phyloP scores from a whole-genome alignment of 495 filamentous ascomycete species.

The Aspergillus affinis region DNA sequence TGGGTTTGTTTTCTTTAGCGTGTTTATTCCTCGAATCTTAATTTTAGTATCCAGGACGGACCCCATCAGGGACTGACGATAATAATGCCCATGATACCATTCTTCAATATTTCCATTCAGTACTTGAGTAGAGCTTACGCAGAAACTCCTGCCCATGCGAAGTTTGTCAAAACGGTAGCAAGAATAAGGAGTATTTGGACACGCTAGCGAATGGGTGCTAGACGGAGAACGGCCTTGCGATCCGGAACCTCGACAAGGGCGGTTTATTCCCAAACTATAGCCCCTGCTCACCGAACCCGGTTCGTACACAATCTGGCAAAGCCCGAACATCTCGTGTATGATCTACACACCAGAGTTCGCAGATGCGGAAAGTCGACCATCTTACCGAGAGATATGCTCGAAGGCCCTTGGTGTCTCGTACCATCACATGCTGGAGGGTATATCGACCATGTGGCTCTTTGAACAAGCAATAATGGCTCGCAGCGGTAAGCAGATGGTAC shows the following conservation, averaged over 20 bases:
- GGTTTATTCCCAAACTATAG: no score
- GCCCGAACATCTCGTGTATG: conserved; percentile 21
- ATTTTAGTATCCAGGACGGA: not conserved
- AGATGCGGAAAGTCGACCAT: conserved; percentile 39
- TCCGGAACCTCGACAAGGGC: conserved; percentile 27
- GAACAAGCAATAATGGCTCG: conserved; percentile 30
- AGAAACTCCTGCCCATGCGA: no score
- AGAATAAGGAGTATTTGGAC: no score
- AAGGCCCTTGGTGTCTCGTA: conserved; percentile 47
- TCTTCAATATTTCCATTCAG: not conserved
- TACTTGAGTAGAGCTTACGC: no score
- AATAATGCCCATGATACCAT: not conserved
- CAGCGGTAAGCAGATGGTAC: no score
- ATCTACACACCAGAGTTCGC: no score
- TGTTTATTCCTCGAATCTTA: no score
- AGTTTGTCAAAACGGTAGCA: no score
- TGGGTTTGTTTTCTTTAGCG: not conserved
- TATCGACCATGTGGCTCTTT: conserved; percentile 43
- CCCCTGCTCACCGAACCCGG: no score
- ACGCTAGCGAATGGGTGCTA: no score
- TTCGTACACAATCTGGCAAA: no score
- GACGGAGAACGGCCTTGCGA: conserved; percentile 40
- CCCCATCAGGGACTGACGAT: not conserved
- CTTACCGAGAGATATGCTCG: conserved; percentile 39
- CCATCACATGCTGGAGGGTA: conserved; percentile 48